Base-by-base conservation (phyloP, 768 basidiomycete species). In the Tricholoma flavovirens region DNA sequence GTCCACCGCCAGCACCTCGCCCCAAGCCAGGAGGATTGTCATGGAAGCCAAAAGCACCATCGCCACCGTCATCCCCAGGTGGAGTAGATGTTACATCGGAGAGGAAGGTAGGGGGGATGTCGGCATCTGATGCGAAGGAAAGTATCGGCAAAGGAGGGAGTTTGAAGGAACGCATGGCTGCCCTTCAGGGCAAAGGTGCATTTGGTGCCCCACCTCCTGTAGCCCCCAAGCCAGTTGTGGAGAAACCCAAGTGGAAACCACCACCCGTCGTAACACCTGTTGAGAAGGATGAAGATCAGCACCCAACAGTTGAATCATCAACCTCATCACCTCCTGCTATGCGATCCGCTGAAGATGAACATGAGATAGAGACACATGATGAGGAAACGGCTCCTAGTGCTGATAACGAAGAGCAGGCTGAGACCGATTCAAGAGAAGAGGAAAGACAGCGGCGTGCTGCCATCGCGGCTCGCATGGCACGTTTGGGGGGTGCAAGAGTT, bases 151-250 rank as follows among this genome's bases (percentile, higher is more conserved):
- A 83, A 55, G 87, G 82, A 2, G 87, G 83, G 4, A 91, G 90
- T 55, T 72, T 98, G 61, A 94, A 87, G 73, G 96, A 97, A 57
- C 83, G 96, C 35, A 97, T 98, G 93, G 93, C 93, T 29, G 93
- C 93, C 2, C 73, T 98, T 35, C 90, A 93, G 67, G 91, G 89
- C 7, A 84, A 79, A 45, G 88, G 90, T 14, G 92, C 77, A 9
- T 92, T 96, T 64, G 90, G 90, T 14, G 79, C 74, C 1, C 78
- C 85, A 1, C 78, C 80, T 5, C 70, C 76, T 35, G 62, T 76
- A 9, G 70, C 77, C 6, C 81, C 87, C 1, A 81, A 83, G 56
- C 84, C 86, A 5, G 72, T 79, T 0, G 67, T 76, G 26, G 86
- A 87, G 64, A 86, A 84, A 61, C 88, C 89, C 11, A 91, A 88